A percentile compares a stretch with the other conserved stretches of the same genome.
Evolutionary conservation across 768 basidiomycete genomes (phyloP).

Genomic region (Lentinula detonsa): DNA sequence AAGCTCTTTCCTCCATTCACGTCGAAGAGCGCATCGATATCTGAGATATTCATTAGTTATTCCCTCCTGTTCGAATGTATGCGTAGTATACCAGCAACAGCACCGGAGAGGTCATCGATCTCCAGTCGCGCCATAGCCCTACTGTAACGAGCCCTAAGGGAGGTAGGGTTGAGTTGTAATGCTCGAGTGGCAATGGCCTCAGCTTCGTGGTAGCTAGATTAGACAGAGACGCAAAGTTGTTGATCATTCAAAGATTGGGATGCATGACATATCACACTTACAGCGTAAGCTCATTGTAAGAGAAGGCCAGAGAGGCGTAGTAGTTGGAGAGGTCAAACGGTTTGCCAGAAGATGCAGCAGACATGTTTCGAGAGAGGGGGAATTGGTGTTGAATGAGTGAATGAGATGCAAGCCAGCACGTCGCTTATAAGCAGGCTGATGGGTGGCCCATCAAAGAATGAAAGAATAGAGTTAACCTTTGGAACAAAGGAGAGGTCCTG

Average conservation of each 20-base stretch:
- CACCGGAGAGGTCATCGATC: not conserved
- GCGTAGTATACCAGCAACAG: not conserved
- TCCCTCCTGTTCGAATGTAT: no score
- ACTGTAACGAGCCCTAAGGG: not conserved
- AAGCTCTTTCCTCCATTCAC: not conserved
- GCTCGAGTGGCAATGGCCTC: not conserved
- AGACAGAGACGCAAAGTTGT: not conserved
- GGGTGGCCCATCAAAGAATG: no score
- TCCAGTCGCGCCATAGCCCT: not conserved
- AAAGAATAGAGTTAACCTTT: no score
- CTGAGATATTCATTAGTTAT: not conserved
- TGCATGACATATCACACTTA: not conserved
- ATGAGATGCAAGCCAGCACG: not conserved
- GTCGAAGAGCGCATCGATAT: not conserved
- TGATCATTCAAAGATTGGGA: not conserved
- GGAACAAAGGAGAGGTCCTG: no score
- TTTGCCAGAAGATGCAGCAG: not conserved
- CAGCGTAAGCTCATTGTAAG: not conserved
- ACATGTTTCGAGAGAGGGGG: not conserved
- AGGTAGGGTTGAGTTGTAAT: not conserved
- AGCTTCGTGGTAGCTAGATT: not conserved
- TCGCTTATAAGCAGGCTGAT: no score
- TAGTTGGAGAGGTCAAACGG: not conserved
- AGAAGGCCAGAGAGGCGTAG: not conserved
- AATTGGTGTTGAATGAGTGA: not conserved